phyloP scores from a whole-genome alignment of 2,329 filamentous ascomycete genomes.

The Xylariaceae sp. region DNA sequence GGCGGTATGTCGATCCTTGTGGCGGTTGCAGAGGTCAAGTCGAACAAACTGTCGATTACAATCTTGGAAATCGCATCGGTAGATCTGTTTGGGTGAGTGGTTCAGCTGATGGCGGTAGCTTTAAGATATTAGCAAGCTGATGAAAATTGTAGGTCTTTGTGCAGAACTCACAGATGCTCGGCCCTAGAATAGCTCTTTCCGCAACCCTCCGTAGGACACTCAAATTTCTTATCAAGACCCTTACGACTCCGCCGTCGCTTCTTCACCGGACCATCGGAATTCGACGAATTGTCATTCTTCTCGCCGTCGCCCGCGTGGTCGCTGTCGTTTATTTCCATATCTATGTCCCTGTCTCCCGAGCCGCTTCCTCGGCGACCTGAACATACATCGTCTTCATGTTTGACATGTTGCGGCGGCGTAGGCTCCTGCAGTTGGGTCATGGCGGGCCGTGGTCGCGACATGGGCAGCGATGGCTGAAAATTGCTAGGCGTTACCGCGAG shows the following conservation, averaged over 20 bases:
- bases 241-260: constrained; percentile 71
- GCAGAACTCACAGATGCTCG: constrained; percentile 71
- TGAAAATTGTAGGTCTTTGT: not conserved
- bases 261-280: constrained; percentile 48
- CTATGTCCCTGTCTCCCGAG: constrained; percentile 27
- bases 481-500: constrained; percentile 35
- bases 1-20: constrained; percentile 75
- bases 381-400: constrained; percentile 37
- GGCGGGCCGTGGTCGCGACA: constrained; percentile 34
- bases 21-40: constrained; percentile 84
- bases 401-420: constrained; percentile 35
- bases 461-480: constrained; percentile 33
- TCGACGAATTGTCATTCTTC: constrained; percentile 45
- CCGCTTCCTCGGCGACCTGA: constrained; percentile 38
- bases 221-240: constrained; percentile 75
- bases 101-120: constrained; percentile 90
- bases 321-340: constrained; percentile 34
- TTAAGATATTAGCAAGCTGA: not conserved
- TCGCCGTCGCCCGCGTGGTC: constrained; percentile 35
- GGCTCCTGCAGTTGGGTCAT: constrained; percentile 41
- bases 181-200: constrained; percentile 95
- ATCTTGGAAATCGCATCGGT: constrained; percentile 86
- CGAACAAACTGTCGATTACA: constrained; percentile 89
- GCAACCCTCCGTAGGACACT: constrained; percentile 81
- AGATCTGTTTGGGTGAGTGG: constrained; percentile 93